phyloP scores from a whole-genome alignment of 345 rosid genomes.

The Melaleuca quinquenervia region DNA sequence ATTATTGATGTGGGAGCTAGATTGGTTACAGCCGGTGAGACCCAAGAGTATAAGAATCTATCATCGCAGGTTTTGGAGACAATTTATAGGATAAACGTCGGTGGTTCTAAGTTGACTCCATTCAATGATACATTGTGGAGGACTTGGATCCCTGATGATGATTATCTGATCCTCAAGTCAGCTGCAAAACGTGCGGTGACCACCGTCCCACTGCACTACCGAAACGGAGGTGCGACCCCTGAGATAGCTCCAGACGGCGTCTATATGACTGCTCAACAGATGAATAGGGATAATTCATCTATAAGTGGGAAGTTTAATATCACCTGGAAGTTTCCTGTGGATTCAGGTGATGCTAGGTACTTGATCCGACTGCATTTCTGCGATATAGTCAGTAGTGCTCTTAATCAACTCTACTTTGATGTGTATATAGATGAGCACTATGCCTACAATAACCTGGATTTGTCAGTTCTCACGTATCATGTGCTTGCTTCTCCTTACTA shows the following conservation, averaged over 20 bases:
- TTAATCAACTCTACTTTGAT: conserved; percentile 69
- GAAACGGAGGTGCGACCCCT: conserved; percentile 48
- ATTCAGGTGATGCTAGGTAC: conserved; percentile 31
- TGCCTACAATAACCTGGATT: conserved; percentile 65
- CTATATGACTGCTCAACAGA: conserved; percentile 86
- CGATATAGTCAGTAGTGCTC: conserved; percentile 67
- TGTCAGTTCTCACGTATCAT: conserved; percentile 56
- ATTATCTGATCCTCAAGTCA: conserved; percentile 38
- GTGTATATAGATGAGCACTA: conserved; percentile 56
- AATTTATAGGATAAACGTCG: conserved; percentile 76
- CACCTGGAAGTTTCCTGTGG: conserved; percentile 66
- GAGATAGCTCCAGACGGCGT: conserved; percentile 81
- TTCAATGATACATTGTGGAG: conserved; percentile 93
- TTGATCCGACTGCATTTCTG: conserved; percentile 90
- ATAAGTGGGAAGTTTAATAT: conserved; percentile 48
- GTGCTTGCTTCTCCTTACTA: conserved; percentile 63
- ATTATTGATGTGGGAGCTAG: conserved; percentile 60
- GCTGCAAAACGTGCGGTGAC: conserved; percentile 58
- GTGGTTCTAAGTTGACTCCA: conserved; percentile 71
- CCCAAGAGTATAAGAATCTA: conserved; percentile 39
- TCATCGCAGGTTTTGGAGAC: conserved; percentile 63
- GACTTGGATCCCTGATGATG: conserved; percentile 85
- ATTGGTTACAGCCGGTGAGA: conserved; percentile 24
- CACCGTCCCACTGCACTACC: conserved; percentile 54
- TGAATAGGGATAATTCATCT: conserved; percentile 55